Evolutionary conservation across 225 moss, liverwort and hornwort species (phyloP).

Genomic region (Antitrichia curtipendula): DNA sequence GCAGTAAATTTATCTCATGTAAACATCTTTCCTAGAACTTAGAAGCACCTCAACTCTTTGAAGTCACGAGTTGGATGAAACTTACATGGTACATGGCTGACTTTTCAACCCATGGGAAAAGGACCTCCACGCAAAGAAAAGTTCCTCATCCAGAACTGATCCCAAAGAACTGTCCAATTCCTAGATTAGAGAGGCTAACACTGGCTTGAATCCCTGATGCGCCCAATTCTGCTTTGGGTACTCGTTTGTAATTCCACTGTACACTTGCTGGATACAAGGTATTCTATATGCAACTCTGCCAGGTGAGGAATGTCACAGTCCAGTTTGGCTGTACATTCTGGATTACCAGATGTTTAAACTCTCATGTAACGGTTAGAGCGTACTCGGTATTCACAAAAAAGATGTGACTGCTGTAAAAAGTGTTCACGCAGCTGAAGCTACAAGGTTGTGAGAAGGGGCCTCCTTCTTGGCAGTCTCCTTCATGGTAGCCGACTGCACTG

Average conservation of each 20-base stretch:
- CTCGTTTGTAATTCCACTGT: not conserved
- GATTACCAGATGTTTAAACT: not conserved
- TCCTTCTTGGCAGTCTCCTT: slow-evolving; percentile 18
- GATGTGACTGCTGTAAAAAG: not conserved
- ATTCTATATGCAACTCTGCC: not conserved
- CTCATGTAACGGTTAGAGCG: not conserved
- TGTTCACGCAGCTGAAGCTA: slow-evolving; percentile 31
- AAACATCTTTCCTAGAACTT: not conserved
- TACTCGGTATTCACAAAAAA: not conserved
- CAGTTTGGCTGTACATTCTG: not conserved
- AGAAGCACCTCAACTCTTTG: not conserved
- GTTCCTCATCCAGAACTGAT: not conserved
- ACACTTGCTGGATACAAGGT: not conserved
- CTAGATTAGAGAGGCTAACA: not conserved
- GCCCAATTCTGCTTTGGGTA: not conserved
- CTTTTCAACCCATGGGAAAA: not conserved
- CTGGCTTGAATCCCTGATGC: not conserved
- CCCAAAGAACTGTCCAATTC: not conserved
- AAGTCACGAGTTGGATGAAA: not conserved
- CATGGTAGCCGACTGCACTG: slow-evolving; percentile 62
- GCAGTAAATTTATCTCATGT: not conserved
- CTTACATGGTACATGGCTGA: not conserved
- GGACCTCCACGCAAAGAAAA: not conserved
- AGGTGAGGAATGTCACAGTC: not conserved
- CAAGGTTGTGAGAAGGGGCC: slow-evolving; percentile 5